Evolutionary conservation across 495 filamentous ascomycete genomes (phyloP).

Genomic region (Daldinia childiae): DNA sequence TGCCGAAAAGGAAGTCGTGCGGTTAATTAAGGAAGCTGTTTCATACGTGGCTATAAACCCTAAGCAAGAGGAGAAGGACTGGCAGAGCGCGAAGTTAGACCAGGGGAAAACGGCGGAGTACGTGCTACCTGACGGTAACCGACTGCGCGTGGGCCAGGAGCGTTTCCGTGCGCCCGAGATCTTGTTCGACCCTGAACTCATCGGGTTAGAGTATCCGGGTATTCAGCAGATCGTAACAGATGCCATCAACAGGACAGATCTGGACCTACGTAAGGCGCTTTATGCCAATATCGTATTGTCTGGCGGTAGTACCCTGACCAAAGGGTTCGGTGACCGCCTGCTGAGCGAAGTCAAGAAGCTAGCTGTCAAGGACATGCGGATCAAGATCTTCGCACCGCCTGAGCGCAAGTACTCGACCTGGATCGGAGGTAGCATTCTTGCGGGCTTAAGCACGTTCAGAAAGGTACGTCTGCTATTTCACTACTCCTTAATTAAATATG

Average conservation of each 20-base stretch:
- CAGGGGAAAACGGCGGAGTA: constrained; percentile 83
- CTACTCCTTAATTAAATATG: not conserved
- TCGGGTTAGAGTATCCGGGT: constrained; percentile 95
- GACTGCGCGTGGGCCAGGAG: constrained; percentile 59
- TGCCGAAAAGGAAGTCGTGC: constrained; percentile 97
- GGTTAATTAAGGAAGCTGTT: constrained; percentile 94
- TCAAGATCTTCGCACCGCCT: constrained; percentile 97
- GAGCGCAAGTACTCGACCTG: constrained; percentile 98
- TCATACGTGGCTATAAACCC: constrained; percentile 93
- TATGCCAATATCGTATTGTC: constrained; percentile 98
- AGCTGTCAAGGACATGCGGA: constrained; percentile 98
- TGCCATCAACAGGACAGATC: constrained; percentile 94
- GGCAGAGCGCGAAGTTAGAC: constrained; percentile 72
- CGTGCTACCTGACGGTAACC: constrained; percentile 86
- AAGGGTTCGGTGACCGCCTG: constrained; percentile 93
- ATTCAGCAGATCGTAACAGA: constrained; percentile 98
- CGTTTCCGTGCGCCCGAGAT: constrained; percentile 97
- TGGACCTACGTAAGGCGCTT: constrained; percentile 92
- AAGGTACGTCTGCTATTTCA: constrained; percentile 70
- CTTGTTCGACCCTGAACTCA: constrained; percentile 96
- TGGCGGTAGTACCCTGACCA: constrained; percentile 86
- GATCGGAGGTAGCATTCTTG: constrained; percentile 98
- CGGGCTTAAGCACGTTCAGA: constrained; percentile 95
- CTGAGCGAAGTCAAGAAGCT: constrained; percentile 90
- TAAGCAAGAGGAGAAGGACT: constrained; percentile 96